Evolutionary conservation across 1,139 yeast species (phyloP), one percentile per base, ranked within the genome.

Genomic region (Debaryomyces coudertii): DNA sequence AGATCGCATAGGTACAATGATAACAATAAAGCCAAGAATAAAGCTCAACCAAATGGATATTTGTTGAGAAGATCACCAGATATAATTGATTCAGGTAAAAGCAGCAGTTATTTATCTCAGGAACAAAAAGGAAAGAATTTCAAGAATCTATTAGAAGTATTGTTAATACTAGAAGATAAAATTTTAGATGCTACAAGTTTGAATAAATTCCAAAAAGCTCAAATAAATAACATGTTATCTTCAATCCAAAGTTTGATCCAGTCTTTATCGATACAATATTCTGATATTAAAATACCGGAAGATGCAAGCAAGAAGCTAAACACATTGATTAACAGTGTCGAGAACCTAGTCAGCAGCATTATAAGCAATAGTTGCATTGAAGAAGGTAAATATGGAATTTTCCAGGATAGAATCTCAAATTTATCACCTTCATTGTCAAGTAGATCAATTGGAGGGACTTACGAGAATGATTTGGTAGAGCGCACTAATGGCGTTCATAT

Each of bases 371-470:
- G 15, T 20, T 15, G 22, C 18, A 28, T 6, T 15, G 23, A 20
- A 11, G 25, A 36, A 8, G 20, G 28, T 27, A 39, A 46, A 28
- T 45, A 47, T 20, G 58, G 58, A 1, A 49, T 54, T 24, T 55
- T 56, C 36, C 57, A 54, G 24, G 57, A 54, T 30, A 35, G 52
- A n/a, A 31, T 51, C 15, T 36, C 54, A 24, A 55, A 51, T 31
- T 36, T 53, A 22, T 55, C 58, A 9, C 57, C 58, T 1, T 49
- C 60, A 4, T 42, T 53, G 3, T 54, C 58, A 0, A 30, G 54
- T 5, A 45, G 45, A 18, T 49, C 55, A 1, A 30, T 39, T 5
- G 43, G 36, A 15, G 51, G 23, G 12, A 40, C 36, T 16, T 30
- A 25, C 40, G 42, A 31, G 15, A 44, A 40, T 2, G 40, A 38